Conservation (phyloP, 345 rosid species). For the Populus tremula region DNA sequence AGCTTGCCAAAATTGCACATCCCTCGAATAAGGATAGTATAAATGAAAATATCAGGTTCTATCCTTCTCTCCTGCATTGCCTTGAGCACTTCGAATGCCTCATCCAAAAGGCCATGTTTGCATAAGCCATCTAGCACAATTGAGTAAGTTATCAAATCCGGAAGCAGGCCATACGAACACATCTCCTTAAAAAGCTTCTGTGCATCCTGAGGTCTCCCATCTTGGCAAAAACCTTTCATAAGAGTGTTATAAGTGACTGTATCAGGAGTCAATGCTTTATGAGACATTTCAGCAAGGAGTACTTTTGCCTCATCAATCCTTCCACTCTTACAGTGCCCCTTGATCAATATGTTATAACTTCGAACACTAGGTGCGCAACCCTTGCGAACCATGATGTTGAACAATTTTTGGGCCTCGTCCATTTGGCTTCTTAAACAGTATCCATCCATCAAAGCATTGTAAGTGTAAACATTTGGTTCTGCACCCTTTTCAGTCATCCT, state of each 20-base stretch:
- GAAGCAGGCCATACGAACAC: neutral
- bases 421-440: neutral
- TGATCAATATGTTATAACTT: neutral
- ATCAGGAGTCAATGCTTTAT: neutral
- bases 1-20: neutral
- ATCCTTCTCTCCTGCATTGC: neutral
- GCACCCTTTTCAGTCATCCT: neutral
- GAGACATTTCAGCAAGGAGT: neutral
- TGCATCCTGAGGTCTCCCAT: neutral
- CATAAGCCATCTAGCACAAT: slow-evolving; percentile 1
- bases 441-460: neutral
- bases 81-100: neutral
- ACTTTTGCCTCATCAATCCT: slow-evolving; percentile 1
- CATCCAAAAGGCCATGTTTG: neutral
- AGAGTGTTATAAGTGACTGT: neutral
- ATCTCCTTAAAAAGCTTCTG: neutral
- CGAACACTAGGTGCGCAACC: neutral
- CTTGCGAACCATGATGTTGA: neutral
- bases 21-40: neutral
- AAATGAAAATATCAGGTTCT: neutral
- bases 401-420: neutral
- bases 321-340: slow-evolving; percentile 3
- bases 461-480: neutral
- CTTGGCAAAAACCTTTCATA: neutral
- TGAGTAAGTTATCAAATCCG: neutral